Conservation (phyloP, 371 early-diverging fungal species). For the Scutellospora calospora region DNA sequence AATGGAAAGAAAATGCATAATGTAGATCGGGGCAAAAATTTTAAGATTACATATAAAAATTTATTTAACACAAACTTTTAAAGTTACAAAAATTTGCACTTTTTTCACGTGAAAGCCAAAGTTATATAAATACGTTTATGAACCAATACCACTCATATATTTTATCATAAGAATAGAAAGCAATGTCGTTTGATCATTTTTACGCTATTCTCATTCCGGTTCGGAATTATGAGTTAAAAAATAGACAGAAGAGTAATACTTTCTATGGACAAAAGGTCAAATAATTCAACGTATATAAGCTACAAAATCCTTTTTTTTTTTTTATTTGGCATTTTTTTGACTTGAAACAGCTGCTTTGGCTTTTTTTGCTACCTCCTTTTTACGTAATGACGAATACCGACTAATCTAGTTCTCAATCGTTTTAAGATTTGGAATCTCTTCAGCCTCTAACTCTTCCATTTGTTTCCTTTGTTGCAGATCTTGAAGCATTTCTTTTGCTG, state of each 20-base stretch:
- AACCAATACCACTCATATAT: too few species aligned
- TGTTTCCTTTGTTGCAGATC: not conserved
- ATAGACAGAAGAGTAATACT: too few species aligned
- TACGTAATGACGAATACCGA: not conserved
- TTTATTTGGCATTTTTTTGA: too few species aligned
- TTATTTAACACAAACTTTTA: too few species aligned
- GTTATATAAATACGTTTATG: too few species aligned
- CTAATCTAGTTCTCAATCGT: conserved; percentile 7
- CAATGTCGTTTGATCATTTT: not conserved
- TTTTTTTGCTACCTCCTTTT: conserved; percentile 7
- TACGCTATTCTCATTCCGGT: not conserved
- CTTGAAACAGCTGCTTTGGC: not conserved
- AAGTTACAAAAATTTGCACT: too few species aligned
- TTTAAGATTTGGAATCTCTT: conserved; percentile 5
- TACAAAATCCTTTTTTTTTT: too few species aligned
- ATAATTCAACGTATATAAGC: too few species aligned
- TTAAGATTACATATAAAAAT: too few species aligned
- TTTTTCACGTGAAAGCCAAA: too few species aligned
- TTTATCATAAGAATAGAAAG: too few species aligned
- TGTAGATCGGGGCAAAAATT: not conserved
- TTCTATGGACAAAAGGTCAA: too few species aligned
- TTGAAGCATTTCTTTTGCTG: conserved; percentile 16
- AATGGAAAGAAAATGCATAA: conserved; percentile 24
- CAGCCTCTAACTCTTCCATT: not conserved
- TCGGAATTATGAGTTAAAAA: not conserved